Evolutionary conservation across 2,329 filamentous ascomycete genomes (phyloP).

Genomic region (Apiospora phragmitis): DNA sequence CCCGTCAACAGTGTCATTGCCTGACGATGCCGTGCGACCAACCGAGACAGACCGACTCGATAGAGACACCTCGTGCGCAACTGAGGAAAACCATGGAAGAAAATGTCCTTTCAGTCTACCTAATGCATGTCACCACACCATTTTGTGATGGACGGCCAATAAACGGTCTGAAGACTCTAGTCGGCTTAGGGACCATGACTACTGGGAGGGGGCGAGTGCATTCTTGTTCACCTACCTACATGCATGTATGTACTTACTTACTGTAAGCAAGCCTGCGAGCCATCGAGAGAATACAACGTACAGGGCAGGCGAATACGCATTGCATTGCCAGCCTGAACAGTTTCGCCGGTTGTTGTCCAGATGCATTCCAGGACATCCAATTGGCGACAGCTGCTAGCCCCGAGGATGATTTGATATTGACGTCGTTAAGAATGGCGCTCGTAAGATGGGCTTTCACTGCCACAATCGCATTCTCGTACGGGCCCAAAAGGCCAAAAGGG

Average conservation of each 20-base stretch:
- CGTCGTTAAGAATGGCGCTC: conserved; percentile 1
- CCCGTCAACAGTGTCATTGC: background rate
- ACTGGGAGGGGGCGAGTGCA: conserved; percentile 1
- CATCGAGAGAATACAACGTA: background rate
- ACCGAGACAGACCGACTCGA: conserved; percentile 4
- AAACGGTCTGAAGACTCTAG: background rate
- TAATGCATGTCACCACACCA: conserved; percentile 9
- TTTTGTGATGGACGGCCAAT: background rate
- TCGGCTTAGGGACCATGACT: background rate
- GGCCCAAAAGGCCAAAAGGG: background rate
- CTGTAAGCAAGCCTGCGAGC: background rate
- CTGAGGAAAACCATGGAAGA: background rate
- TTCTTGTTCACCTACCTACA: background rate
- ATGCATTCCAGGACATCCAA: background rate
- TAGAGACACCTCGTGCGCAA: background rate
- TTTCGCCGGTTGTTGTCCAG: background rate
- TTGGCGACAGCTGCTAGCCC: background rate
- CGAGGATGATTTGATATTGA: background rate
- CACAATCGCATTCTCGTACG: background rate
- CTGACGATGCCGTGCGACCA: background rate
- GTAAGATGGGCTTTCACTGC: background rate
- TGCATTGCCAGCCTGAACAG: background rate
- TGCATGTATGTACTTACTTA: background rate
- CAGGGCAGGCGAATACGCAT: background rate
- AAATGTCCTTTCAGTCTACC: background rate